phyloP scores from a whole-genome alignment of 306 rosid genomes.

The Canavalia gladiata region DNA sequence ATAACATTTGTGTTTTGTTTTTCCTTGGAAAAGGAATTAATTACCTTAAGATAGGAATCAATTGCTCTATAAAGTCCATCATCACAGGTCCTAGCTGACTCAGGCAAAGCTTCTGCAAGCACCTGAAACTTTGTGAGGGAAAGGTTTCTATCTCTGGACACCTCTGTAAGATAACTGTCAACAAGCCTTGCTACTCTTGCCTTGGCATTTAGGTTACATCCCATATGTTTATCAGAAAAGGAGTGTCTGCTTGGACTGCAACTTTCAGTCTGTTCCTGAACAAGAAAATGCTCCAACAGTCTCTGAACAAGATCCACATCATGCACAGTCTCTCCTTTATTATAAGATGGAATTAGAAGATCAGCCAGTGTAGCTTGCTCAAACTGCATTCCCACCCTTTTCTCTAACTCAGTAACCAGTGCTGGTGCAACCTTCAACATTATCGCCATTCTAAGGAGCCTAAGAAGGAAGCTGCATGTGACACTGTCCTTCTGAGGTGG shows the following conservation, averaged over 20 bases:
- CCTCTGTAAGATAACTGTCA: slow-evolving; percentile 97
- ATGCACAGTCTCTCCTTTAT: slow-evolving; percentile 74
- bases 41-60: slow-evolving; percentile 96
- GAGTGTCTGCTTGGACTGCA: slow-evolving; percentile 77
- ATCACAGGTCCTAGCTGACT: slow-evolving; percentile 93
- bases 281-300: slow-evolving; percentile 92
- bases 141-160: slow-evolving; percentile 90
- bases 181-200: slow-evolving; percentile 97
- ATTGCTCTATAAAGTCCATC: slow-evolving; percentile 98
- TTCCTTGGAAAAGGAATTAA: slow-evolving; percentile 10
- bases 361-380: slow-evolving; percentile 89
- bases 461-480: slow-evolving; percentile 91
- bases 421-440: slow-evolving; percentile 94
- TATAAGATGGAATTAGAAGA: slow-evolving; percentile 82
- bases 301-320: slow-evolving; percentile 97
- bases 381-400: slow-evolving; percentile 97
- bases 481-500: slow-evolving; percentile 97
- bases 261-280: slow-evolving; percentile 88
- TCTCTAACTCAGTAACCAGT: slow-evolving; percentile 89
- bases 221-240: slow-evolving; percentile 67
- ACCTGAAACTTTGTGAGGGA: slow-evolving; percentile 98
- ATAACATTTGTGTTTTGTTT: neutral
- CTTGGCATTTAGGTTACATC: slow-evolving; percentile 74
- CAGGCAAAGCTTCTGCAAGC: slow-evolving; percentile 99
- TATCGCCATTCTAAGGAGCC: slow-evolving; percentile 90